Evolutionary conservation across 306 rosid genomes (phyloP).

Genomic region (Lathyrus sativus): DNA sequence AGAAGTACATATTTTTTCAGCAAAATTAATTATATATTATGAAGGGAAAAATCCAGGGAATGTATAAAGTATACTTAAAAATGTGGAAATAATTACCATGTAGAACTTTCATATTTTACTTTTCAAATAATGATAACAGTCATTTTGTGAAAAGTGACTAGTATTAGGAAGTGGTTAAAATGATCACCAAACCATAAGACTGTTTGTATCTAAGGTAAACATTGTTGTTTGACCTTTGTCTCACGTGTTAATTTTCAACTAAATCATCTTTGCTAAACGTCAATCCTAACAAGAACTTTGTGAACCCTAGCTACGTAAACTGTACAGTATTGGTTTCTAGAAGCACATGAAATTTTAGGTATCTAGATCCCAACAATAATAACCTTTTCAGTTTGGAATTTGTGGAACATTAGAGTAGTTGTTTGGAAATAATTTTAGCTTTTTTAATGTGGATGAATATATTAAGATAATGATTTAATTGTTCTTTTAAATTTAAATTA

Average conservation of each 20-base stretch:
- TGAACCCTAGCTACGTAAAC: conserved; percentile 26
- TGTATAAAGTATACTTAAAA: no score
- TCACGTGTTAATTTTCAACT: conserved; percentile 38
- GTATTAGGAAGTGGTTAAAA: conserved; percentile 70
- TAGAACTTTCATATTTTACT: not conserved
- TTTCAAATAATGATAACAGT: not conserved
- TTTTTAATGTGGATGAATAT: no score
- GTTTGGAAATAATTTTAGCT: not conserved
- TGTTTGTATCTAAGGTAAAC: conserved; percentile 24
- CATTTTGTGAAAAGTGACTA: conserved; percentile 21
- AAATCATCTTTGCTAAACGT: conserved; percentile 41
- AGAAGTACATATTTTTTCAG: no score
- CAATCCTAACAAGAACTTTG: conserved; percentile 74
- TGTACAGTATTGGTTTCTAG: conserved; percentile 47
- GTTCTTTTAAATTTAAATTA: no score
- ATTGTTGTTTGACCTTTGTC: conserved; percentile 30
- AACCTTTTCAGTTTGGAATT: conserved; percentile 17
- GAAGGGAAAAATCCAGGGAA: no score
- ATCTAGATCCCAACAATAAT: conserved; percentile 4
- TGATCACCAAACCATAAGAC: conserved; percentile 74
- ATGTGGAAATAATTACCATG: not conserved
- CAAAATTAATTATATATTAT: no score
- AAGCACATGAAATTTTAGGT: conserved; percentile 33
- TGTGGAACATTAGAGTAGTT: not conserved
- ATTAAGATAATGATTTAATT: no score